These are phyloP conservation scores for Mycena rebaudengoi DNA, from an alignment of 768 basidiomycete species.

Conservation along the genomic window DNA sequence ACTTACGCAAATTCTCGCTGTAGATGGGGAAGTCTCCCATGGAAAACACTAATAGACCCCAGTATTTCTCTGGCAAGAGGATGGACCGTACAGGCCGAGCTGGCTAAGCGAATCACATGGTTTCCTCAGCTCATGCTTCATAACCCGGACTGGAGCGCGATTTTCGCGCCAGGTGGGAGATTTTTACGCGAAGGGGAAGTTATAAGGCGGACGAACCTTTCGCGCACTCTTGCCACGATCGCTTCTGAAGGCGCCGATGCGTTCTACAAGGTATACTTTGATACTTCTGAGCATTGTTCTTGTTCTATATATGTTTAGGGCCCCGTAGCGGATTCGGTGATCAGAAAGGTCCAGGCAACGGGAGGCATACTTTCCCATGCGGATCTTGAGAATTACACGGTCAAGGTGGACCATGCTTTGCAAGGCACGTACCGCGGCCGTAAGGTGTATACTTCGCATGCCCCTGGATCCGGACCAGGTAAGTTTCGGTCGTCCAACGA, in stretches of 20 bases:
- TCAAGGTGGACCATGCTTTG: conserved; percentile 77
- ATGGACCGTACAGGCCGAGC: conserved; percentile 82
- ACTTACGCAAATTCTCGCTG: too few species aligned
- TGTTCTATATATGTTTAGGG: conserved; percentile 55
- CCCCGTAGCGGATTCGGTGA: conserved; percentile 79
- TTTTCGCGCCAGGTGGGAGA: conserved; percentile 82
- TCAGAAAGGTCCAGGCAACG: conserved; percentile 71
- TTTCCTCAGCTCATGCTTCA: conserved; percentile 66
- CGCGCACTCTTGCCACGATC: conserved; percentile 77
- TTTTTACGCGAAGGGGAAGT: conserved; percentile 79
- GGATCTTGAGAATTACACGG: conserved; percentile 77
- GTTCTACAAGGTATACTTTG: conserved; percentile 74
- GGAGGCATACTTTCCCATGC: conserved; percentile 84
- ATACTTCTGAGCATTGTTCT: conserved; percentile 21
- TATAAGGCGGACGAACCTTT: conserved; percentile 77
- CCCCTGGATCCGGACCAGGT: conserved; percentile 87
- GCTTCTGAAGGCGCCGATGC: conserved; percentile 80
- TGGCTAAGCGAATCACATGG: conserved; percentile 75
- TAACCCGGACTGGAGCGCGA: conserved; percentile 77
- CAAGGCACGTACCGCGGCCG: conserved; percentile 79
- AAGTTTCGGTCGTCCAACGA: conserved; percentile 21
- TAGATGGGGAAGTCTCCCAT: conserved; percentile 83
- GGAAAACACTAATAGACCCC: conserved; percentile 82
- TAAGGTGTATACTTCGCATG: conserved; percentile 84
- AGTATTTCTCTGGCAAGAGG: conserved; percentile 77